These are phyloP conservation scores for Sclerotinia subarctica DNA, from an alignment of 2,329 filamentous ascomycete species.

Conservation along the genomic window DNA sequence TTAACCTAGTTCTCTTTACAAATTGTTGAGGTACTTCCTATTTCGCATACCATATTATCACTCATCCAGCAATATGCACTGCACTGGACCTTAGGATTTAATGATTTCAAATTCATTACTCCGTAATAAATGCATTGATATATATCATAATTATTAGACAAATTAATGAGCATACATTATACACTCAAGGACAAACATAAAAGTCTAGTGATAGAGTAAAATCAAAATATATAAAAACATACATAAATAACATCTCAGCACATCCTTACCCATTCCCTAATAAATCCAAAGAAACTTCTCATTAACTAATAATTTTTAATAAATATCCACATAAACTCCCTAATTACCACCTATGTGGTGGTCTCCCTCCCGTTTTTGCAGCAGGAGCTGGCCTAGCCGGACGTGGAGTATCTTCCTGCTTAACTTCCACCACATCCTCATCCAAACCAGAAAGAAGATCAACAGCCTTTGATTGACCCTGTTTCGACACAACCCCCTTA, in stretches of 20 bases:
- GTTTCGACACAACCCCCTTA: not conserved
- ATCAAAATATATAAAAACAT: not conserved
- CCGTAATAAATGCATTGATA: no score
- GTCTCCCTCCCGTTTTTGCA: no score
- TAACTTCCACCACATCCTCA: no score
- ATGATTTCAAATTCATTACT: no score
- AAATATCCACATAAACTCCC: not conserved
- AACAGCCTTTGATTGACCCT: not conserved
- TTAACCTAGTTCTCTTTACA: not conserved
- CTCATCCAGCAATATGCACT: not conserved
- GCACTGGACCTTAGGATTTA: not conserved
- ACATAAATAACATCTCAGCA: not conserved
- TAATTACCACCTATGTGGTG: not conserved
- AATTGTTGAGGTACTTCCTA: not conserved
- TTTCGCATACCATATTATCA: not conserved
- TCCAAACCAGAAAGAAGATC: no score
- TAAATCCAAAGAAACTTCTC: not conserved
- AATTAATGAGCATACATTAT: no score
- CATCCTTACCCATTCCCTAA: not conserved
- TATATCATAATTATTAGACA: no score
- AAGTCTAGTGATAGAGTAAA: no score
- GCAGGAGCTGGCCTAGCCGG: no score
- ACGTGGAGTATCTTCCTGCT: not conserved
- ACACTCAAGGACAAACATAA: no score
- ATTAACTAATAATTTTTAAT: not conserved